These are phyloP conservation scores for Yamadazyma triangularis DNA, from an alignment of 1,139 yeast genomes.

Conservation along the genomic window DNA sequence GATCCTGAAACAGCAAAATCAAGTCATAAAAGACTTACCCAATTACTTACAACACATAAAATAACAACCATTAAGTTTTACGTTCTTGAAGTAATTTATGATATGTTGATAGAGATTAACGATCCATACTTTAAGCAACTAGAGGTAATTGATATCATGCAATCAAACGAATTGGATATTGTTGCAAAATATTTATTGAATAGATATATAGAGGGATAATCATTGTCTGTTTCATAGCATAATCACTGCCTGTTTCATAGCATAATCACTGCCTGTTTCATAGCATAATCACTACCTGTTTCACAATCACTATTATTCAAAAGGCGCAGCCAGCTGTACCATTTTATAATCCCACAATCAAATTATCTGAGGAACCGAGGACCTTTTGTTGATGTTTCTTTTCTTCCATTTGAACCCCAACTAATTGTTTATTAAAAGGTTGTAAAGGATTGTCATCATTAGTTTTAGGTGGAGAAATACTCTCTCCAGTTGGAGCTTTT, in stretches of 20 bases:
- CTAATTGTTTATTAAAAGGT: slow-evolving; percentile 9
- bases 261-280: no score
- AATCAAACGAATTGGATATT: background rate
- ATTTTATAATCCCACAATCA: slow-evolving; percentile 23
- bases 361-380: slow-evolving; percentile 23
- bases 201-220: slow-evolving; percentile 1
- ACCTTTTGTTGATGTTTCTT: slow-evolving; percentile 8
- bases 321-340: no score
- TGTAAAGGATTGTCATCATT: slow-evolving; percentile 1
- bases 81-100: slow-evolving; percentile 14
- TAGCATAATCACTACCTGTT: no score
- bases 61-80: slow-evolving; percentile 20
- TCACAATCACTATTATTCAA: no score
- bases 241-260: no score
- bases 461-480: no score
- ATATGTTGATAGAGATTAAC: slow-evolving; percentile 6
- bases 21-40: slow-evolving; percentile 24
- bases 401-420: slow-evolving; percentile 10
- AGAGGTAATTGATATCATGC: slow-evolving; percentile 5
- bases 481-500: no score
- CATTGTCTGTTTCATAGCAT: no score
- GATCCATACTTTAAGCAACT: slow-evolving; percentile 1
- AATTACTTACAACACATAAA: slow-evolving; percentile 29
- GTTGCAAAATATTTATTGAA: slow-evolving; percentile 5
- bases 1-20: slow-evolving; percentile 4